Base-by-base conservation (phyloP, 345 rosid genomes). In the Eucalyptus grandis region DNA sequence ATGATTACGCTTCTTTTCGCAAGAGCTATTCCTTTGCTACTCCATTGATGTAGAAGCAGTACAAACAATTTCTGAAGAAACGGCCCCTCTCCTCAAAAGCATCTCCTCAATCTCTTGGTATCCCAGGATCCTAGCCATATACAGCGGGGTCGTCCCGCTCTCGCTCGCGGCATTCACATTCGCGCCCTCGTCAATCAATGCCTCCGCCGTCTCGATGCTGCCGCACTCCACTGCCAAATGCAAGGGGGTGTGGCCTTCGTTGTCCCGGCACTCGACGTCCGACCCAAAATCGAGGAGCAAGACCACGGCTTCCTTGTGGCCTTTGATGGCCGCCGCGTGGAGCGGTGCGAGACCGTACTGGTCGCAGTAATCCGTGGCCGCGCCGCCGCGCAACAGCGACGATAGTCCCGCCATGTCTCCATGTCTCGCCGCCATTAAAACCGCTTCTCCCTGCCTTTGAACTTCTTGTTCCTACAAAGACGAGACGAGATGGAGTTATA, bases 191-290 rank as follows among this genome's bases (percentile, higher is more conserved):
- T 85, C 47, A 14, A 95, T 91, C 93, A 94, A 80, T 24, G 90
- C 92, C 91, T 92, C 92, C 16, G 93, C 94, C 27, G 92, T 90
- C 87, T 92, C 93, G 11, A 86, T 5, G 44, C 90, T 89, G 58
- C 96, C 95, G 14, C 94, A 88, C 49, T 89, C 95, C 81, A 92
- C 95, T 0, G 96, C 97, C 92, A 94, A 40, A 90, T 95, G 97
- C 89, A 94, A 89, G 3, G 97, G 92, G 6, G 86, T 49, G 83
- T 95, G 94, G 58, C 94, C 96, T 49, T 95, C 94, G 9, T 91
- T 86, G 89, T 95, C 97, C 77, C 17, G 86, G 67, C 92, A 65
- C 11, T 92, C 93, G 62, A 94, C 53, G 13, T 91, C 92, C 24
- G 87, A 83, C 6, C 95, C 95, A 14, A 47, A 87, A 37, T 90